These are phyloP conservation scores for Clonostachys byssicola DNA, from an alignment of 2,329 filamentous ascomycete genomes.

Conservation along the genomic window DNA sequence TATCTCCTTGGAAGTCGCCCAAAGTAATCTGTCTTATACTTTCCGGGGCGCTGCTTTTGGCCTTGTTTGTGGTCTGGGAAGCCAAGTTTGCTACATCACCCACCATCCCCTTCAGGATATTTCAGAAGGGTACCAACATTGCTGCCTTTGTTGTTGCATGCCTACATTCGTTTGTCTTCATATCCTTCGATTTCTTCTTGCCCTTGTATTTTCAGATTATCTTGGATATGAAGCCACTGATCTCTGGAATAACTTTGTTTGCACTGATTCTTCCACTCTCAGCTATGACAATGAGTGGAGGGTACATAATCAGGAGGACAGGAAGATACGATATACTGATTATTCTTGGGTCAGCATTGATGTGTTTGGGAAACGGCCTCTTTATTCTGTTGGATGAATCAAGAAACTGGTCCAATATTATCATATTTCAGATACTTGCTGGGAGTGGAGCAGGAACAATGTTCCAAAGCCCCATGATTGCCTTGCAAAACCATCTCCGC, in stretches of 20 bases:
- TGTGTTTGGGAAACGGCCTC: too few relatives aligned
- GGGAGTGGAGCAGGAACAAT: too few relatives aligned
- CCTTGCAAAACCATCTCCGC: too few relatives aligned
- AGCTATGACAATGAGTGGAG: neutral
- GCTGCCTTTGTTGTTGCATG: constrained; percentile 33
- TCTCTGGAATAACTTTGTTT: constrained; percentile 44
- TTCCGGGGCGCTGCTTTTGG: constrained; percentile 37
- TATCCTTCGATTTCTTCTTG: constrained; percentile 54
- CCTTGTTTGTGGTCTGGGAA: constrained; percentile 45
- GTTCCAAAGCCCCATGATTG: too few relatives aligned
- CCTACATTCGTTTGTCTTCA: constrained; percentile 40
- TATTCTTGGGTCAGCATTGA: too few relatives aligned
- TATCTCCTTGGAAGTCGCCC: constrained; percentile 45
- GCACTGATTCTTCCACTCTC: constrained; percentile 35
- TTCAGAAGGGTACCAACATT: constrained; percentile 41
- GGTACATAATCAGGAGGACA: too few relatives aligned
- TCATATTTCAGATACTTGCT: too few relatives aligned
- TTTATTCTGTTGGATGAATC: too few relatives aligned
- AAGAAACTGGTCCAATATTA: too few relatives aligned
- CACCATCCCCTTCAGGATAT: constrained; percentile 51
- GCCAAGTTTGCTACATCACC: constrained; percentile 49
- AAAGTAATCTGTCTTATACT: constrained; percentile 48
- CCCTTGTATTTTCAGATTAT: constrained; percentile 59
- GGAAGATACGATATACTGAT: too few relatives aligned
- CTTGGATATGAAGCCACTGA: constrained; percentile 42